Percentiles rank a stretch among this genome's conserved stretches.
These are phyloP conservation scores for Macadamia tetraphylla DNA, from an alignment of 164 flowering plant species.

Conservation along the genomic window DNA sequence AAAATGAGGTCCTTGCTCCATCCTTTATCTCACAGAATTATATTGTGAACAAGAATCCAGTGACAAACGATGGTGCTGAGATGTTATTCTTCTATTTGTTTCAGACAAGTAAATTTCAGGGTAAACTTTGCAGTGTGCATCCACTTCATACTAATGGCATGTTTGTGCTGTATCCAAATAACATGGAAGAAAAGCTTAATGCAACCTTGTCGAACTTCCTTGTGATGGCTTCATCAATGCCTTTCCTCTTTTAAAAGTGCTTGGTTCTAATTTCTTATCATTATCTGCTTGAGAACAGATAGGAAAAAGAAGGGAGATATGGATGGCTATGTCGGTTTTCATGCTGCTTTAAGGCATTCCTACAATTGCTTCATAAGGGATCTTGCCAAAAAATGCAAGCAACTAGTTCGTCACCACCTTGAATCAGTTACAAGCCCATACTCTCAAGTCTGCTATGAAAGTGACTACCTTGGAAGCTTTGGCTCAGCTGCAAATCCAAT, in stretches of 20 bases:
- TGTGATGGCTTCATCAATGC: neutral
- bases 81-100: too few species aligned
- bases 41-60: too few species aligned
- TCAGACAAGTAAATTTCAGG: too few species aligned
- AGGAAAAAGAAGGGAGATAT: constrained; percentile 48
- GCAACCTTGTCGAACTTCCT: neutral
- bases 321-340: constrained; percentile 94
- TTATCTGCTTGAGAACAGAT: constrained; percentile 34
- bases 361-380: constrained; percentile 67
- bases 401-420: constrained; percentile 83
- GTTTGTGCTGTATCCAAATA: too few species aligned
- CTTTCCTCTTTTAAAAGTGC: too few species aligned
- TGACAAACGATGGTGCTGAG: too few species aligned
- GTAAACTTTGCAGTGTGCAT: too few species aligned
- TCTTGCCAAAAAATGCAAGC: constrained; percentile 86
- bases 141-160: too few species aligned
- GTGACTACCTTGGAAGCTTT: constrained; percentile 38
- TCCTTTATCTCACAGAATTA: too few species aligned
- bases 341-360: constrained; percentile 77
- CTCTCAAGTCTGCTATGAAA: constrained; percentile 75
- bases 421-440: constrained; percentile 98
- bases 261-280: too few species aligned
- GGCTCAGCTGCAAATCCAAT: constrained; percentile 26
- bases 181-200: too few species aligned
- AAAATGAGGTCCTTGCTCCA: too few species aligned